Base-by-base conservation (phyloP, 805 yeast genomes). In the Tetrapisispora namnaoensis region DNA sequence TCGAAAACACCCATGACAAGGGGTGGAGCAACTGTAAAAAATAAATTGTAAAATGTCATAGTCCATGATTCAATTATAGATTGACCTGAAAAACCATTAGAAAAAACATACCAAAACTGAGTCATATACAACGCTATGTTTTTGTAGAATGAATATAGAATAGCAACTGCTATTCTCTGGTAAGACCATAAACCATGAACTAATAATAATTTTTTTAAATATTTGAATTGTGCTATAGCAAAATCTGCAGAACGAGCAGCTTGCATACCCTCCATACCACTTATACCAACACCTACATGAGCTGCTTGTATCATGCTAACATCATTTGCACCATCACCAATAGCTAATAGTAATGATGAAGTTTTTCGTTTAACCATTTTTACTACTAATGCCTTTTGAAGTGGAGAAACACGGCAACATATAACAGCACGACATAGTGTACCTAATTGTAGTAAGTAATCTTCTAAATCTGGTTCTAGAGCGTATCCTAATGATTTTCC, bases 221-320 rank as follows among this genome's bases (percentile, higher is more conserved):
- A 93, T 63, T 82, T 82, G 76, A 93, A 93, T 65, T 93, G 98
- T 0, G 96, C 98, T 66, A 95, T 88, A 1, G 98, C 89, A 51
- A 93, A 80, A 72, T 93, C 99, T 0, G 99, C 98, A 65, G 95
- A 83, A 65, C 99, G 78, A 0, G 99, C 97, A 11, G 99, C 99
- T 68, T 93, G 99, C 88, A 90, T 89, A 56, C 99, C 99, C 70
- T 93, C 99, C 91, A 89, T 84, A 55, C 99, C 99, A 68, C 95
- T 86, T 53, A 93, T 95, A 63, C 99, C 99, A 22, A 93, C 96
- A 53, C 99, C 99, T 47, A 93, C 96, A 66, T 93, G 98, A 0
- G 99, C 99, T 16, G 99, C 98, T 68, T 93, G 99, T 55, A 93
- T 93, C 99, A 93, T 93, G 36, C 95, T 84, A 38, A 93, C 99